Base-by-base conservation (phyloP, 179 eudicot genomes). In the Spergularia azorica region DNA sequence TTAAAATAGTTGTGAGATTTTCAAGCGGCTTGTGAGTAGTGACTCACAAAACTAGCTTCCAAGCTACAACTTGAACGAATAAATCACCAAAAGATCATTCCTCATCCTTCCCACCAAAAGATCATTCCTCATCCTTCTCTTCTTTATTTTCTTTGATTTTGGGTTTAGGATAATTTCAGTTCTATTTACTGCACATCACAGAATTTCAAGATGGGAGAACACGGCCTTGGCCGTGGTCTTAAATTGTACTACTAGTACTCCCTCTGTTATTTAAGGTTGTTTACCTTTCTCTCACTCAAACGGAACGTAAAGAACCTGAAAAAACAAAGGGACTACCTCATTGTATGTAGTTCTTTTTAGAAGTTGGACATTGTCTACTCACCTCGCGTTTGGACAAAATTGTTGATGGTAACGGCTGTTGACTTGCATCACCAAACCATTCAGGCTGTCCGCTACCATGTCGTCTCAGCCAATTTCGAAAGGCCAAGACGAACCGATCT, bases 391-490 rank as follows among this genome's bases (percentile, higher is more conserved):
- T 91, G 77, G 97, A 91, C 75, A 93, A 73, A 73, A 88, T 69
- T 21, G 90, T 89, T 39, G 98, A 93, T 5, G 97, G 97, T 77
- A 93, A 80, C n/a, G 91, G 82, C 79, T 91, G 95, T 55, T 86
- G 85, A 69, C 79, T 84, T 16, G 86, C 74, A 74, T 9, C 55
- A 69, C 92, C 93, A 77, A 95, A 95, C 98, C 98, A 95, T 72
- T 91, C 89, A 57, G 98, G 98, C 83, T 95, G 89, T 77, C 95
- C 91, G 65, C 86, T 89, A 54, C 97, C 97, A 84, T 95, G 97
- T 54, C 89, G 89, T 78, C 97, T 91, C 63, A 95, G 89, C 98
- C 98, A 95, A 68, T 89, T 95, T 54, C 97, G 84, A 77, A 95
- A 93, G 11, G 95, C 97, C 77, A 95, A 77, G 69, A 95, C 98